Conservation (phyloP, 2,329 filamentous ascomycete genomes). For the Ophiostoma sp. region DNA sequence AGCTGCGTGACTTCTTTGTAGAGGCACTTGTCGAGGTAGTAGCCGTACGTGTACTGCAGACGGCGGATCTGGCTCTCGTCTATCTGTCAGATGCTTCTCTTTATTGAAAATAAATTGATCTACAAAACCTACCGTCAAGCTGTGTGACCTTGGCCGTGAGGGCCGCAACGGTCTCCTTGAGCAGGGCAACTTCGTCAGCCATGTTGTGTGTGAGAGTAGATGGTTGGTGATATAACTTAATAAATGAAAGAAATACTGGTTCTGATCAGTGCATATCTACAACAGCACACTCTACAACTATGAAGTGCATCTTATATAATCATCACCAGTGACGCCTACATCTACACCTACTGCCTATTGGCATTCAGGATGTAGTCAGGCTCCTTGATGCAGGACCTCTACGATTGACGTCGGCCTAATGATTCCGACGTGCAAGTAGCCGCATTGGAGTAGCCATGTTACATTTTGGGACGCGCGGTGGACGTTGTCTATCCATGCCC, state of each 20-base stretch:
- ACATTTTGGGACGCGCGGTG: background rate
- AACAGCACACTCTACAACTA: background rate
- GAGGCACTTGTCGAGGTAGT: conserved; percentile 55
- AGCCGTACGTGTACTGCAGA: conserved; percentile 54
- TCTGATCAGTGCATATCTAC: background rate
- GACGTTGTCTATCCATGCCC: background rate
- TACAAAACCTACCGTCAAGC: conserved; percentile 23
- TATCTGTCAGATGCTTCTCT: conserved; percentile 27
- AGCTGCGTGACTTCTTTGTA: conserved; percentile 50
- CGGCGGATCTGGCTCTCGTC: conserved; percentile 52
- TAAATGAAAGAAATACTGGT: no score
- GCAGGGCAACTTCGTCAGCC: conserved; percentile 27
- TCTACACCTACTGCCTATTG: background rate
- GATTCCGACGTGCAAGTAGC: conserved; percentile 1
- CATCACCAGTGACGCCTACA: background rate
- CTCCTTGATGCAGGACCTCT: background rate
- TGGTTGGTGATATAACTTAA: no score
- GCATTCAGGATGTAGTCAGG: background rate
- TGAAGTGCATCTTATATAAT: background rate
- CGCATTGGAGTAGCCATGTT: background rate
- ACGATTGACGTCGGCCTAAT: background rate
- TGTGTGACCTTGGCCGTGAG: conserved; percentile 26
- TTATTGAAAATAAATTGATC: background rate
- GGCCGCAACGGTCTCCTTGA: conserved; percentile 27
- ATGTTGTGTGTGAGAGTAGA: conserved; percentile 16